These are phyloP conservation scores for Lodderomyces orthopsilosis DNA, from an alignment of 1,139 yeast species.

Conservation along the genomic window DNA sequence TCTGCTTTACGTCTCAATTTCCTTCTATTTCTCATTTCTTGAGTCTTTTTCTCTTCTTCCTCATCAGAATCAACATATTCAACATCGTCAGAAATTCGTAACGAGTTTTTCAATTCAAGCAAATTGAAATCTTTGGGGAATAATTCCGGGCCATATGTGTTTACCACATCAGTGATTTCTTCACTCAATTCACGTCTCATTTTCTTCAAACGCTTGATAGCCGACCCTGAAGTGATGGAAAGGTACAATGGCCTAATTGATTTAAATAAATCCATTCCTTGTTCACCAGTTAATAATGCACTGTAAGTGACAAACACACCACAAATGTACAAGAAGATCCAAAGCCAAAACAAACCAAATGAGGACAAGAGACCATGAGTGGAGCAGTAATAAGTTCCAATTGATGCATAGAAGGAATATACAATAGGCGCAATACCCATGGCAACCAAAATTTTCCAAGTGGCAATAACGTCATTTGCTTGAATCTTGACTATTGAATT, in stretches of 20 bases:
- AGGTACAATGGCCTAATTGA: conserved; percentile 79
- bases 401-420: conserved; percentile 72
- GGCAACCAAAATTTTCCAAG: conserved; percentile 91
- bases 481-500: conserved; percentile 84
- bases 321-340: conserved; percentile 48
- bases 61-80: conserved; percentile 46
- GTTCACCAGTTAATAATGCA: conserved; percentile 87
- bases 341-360: conserved; percentile 31
- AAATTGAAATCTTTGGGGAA: conserved; percentile 49
- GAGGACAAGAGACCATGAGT: conserved; percentile 20
- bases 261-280: conserved; percentile 84
- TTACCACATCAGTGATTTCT: conserved; percentile 44
- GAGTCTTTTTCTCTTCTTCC: conserved; percentile 56
- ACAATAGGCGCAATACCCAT: conserved; percentile 87
- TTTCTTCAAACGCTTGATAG: conserved; percentile 49
- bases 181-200: conserved; percentile 38
- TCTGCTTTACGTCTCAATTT: conserved; percentile 24
- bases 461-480: conserved; percentile 91
- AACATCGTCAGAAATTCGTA: conserved; percentile 26
- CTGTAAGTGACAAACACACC: conserved; percentile 79
- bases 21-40: conserved; percentile 49
- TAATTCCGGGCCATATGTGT: conserved; percentile 43
- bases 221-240: conserved; percentile 58
- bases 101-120: conserved; percentile 32
- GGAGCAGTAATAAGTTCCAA: conserved; percentile 55